Conservation (phyloP, 1,139 yeast genomes). For the Sugiyamaella castrensis region DNA sequence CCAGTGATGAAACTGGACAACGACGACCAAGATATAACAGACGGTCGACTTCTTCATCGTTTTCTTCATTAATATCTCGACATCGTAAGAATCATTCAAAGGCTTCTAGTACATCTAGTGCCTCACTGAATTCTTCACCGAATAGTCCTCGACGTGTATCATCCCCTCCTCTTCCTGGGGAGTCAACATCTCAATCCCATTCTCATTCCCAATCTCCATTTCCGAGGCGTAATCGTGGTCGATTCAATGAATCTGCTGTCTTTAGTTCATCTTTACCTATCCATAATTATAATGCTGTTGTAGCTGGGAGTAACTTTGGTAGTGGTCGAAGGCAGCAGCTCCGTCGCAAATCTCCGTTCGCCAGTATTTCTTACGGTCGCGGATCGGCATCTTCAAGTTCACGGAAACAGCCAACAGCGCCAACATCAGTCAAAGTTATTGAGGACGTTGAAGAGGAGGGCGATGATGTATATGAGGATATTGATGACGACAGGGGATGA, state of each 20-base stretch:
- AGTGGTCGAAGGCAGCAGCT: background rate
- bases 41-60: slow-evolving; percentile 36
- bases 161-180: slow-evolving; percentile 16
- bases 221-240: slow-evolving; percentile 16
- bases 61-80: slow-evolving; percentile 32
- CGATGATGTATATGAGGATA: slow-evolving; percentile 12
- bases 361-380: slow-evolving; percentile 13
- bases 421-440: slow-evolving; percentile 9
- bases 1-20: background rate
- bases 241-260: slow-evolving; percentile 29
- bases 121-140: slow-evolving; percentile 29
- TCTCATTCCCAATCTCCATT: slow-evolving; percentile 12
- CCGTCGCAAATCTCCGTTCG: slow-evolving; percentile 13
- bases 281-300: background rate
- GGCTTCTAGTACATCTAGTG: slow-evolving; percentile 35
- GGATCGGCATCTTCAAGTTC: slow-evolving; percentile 4
- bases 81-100: slow-evolving; percentile 30
- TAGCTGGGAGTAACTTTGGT: background rate
- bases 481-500: slow-evolving; percentile 11
- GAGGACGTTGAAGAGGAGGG: slow-evolving; percentile 22
- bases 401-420: slow-evolving; percentile 6
- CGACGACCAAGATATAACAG: slow-evolving; percentile 28
- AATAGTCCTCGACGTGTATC: slow-evolving; percentile 19
- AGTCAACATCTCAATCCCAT: background rate
- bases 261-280: slow-evolving; percentile 14